Evolutionary conservation across 1,284 basidiomycete species (phyloP).

Genomic region (Sporisorium exsertum): DNA sequence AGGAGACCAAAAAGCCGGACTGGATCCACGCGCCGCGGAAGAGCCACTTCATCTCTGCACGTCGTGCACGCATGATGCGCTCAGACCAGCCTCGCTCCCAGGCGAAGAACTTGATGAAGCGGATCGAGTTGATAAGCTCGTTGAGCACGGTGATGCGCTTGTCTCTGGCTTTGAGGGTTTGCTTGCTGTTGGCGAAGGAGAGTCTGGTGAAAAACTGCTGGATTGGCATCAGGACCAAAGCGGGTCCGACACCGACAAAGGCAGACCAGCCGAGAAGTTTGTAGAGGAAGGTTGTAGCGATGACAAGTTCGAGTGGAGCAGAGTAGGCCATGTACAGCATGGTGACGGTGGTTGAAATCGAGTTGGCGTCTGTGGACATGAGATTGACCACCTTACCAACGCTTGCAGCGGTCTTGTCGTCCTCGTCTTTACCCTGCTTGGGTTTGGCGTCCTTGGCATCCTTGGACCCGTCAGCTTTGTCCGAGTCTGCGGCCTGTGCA

Average conservation of each 20-base stretch:
- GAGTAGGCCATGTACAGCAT: conserved; percentile 33
- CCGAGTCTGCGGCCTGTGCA: conserved; percentile 57
- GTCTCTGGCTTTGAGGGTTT: conserved; percentile 35
- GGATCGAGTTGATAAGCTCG: conserved; percentile 50
- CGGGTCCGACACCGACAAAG: conserved; percentile 41
- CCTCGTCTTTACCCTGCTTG: conserved; percentile 19
- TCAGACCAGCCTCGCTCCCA: conserved; percentile 50
- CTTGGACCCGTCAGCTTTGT: conserved; percentile 33
- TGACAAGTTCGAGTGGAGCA: conserved; percentile 48
- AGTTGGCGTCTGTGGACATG: conserved; percentile 38
- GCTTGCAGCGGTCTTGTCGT: conserved; percentile 29
- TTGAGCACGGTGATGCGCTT: conserved; percentile 44
- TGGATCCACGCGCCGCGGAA: conserved; percentile 10
- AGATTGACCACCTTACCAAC: conserved; percentile 51
- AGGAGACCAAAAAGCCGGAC: conserved; percentile 13
- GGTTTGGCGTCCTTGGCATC: conserved; percentile 3
- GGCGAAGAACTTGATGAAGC: conserved; percentile 61
- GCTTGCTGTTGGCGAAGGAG: conserved; percentile 18
- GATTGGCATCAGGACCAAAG: conserved; percentile 44
- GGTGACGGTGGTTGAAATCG: conserved; percentile 15
- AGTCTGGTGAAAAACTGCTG: conserved; percentile 36
- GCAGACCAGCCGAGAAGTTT: conserved; percentile 56
- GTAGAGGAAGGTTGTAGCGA: conserved; percentile 50
- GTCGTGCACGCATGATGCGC: conserved; percentile 26
- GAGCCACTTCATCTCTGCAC: conserved; percentile 36